Conservation (phyloP, 345 rosid genomes). For the Euclidium syriacum region DNA sequence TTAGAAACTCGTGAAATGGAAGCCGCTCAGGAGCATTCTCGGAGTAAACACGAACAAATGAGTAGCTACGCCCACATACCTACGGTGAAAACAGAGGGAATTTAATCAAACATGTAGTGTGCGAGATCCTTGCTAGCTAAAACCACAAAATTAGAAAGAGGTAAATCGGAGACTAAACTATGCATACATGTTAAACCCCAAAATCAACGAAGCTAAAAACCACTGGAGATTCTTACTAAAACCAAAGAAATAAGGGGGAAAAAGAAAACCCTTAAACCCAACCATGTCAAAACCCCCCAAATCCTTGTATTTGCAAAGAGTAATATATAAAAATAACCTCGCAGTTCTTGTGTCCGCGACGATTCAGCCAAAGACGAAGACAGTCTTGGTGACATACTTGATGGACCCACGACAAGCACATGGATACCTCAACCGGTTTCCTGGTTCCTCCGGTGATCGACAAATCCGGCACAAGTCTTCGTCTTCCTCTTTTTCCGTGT, state of each 20-base stretch:
- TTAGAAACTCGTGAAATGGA: background rate
- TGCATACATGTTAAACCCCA: too few species aligned
- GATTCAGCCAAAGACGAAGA: conserved; percentile 19
- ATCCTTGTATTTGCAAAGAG: too few species aligned
- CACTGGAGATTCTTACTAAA: background rate
- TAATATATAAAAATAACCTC: background rate
- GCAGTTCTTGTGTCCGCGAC: background rate
- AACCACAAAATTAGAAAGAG: background rate
- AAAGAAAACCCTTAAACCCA: background rate
- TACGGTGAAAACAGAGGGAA: background rate
- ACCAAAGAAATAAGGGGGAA: background rate
- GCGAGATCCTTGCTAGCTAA: background rate
- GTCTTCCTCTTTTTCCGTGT: background rate
- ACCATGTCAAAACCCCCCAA: background rate
- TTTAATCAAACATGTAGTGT: too few species aligned
- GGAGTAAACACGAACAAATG: conserved; percentile 8
- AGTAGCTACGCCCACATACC: conserved; percentile 14
- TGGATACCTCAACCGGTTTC: conserved; percentile 19
- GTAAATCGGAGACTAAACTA: too few species aligned
- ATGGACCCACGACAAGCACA: conserved; percentile 21
- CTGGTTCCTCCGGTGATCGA: conserved; percentile 2
- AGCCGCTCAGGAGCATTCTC: conserved; percentile 20
- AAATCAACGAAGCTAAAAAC: background rate
- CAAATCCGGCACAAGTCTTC: conserved; percentile 13
- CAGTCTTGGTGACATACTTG: conserved; percentile 20